Evolutionary conservation across 768 basidiomycete species (phyloP).

Genomic region (Russula foetens): DNA sequence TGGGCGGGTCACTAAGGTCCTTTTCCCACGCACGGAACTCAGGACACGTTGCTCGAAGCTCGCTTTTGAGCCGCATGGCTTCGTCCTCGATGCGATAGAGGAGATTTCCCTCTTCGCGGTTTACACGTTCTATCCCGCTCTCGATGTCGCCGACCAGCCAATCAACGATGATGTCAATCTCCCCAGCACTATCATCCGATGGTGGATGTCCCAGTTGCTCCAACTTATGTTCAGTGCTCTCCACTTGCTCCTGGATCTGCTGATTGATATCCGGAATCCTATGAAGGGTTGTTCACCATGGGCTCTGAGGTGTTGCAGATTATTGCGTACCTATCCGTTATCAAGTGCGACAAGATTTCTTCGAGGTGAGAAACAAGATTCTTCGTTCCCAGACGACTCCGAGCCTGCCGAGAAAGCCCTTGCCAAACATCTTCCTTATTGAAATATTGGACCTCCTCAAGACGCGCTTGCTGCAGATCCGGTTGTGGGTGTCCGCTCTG

Average conservation of each 20-base stretch:
- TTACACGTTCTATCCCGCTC: slow-evolving; percentile 39
- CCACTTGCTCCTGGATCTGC: slow-evolving; percentile 38
- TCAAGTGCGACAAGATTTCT: background rate
- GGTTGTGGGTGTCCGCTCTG: background rate
- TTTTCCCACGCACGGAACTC: slow-evolving; percentile 13
- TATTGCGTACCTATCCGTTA: background rate
- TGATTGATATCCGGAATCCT: slow-evolving; percentile 54
- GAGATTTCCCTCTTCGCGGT: slow-evolving; percentile 25
- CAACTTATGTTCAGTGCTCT: slow-evolving; percentile 24
- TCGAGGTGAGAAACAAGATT: slow-evolving; percentile 4
- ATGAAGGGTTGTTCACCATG: background rate
- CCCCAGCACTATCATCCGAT: slow-evolving; percentile 43
- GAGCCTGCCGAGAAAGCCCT: background rate
- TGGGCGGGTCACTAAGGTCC: background rate
- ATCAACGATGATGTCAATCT: slow-evolving; percentile 40
- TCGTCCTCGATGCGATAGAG: slow-evolving; percentile 6
- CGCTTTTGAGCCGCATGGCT: background rate
- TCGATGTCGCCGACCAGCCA: slow-evolving; percentile 37
- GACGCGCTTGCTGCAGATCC: background rate
- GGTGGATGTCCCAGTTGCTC: slow-evolving; percentile 40
- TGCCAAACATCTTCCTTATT: background rate
- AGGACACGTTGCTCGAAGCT: slow-evolving; percentile 10
- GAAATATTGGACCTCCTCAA: background rate
- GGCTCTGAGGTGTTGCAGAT: background rate
- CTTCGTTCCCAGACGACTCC: background rate